A percentile compares a stretch with the other conserved stretches of the same genome.
Evolutionary conservation across 352 stramenopile genomes (phyloP).

Genomic region (Vaucheria bursata): DNA sequence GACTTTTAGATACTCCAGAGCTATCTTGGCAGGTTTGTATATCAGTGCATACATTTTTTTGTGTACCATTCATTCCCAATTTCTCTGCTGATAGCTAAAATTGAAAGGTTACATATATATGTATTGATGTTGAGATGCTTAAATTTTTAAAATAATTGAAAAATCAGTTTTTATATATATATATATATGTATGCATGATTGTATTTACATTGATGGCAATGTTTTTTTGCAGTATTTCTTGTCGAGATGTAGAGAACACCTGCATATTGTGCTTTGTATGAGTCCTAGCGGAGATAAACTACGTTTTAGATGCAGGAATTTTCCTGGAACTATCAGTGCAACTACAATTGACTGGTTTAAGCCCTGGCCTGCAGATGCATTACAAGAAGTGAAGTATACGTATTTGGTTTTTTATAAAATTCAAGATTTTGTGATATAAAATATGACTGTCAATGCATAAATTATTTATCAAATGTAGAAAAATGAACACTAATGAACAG

Average conservation of each 20-base stretch:
- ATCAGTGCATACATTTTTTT: not conserved
- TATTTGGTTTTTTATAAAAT: not conserved
- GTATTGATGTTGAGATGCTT: too few species aligned
- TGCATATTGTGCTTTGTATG: constrained; percentile 88
- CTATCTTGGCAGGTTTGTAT: constrained; percentile 66
- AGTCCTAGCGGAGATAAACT: constrained; percentile 81
- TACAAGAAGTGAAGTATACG: constrained; percentile 55
- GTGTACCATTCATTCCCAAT: too few species aligned
- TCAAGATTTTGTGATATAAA: not conserved
- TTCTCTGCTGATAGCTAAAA: too few species aligned
- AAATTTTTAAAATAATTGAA: too few species aligned
- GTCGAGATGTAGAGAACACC: constrained; percentile 77
- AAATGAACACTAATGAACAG: not conserved
- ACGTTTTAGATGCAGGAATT: constrained; percentile 82
- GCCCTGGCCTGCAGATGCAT: constrained; percentile 80
- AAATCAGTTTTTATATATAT: too few species aligned
- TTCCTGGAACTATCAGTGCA: constrained; percentile 79
- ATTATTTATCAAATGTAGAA: not conserved
- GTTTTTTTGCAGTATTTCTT: constrained; percentile 69
- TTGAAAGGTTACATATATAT: too few species aligned
- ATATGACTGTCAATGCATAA: not conserved
- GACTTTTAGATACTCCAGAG: constrained; percentile 78
- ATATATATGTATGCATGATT: too few species aligned
- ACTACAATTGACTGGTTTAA: constrained; percentile 94
- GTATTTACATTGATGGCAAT: too few species aligned